Percentiles rank a stretch among this genome's conserved stretches.
phyloP scores from a whole-genome alignment of 2,329 filamentous ascomycete genomes.

The Magnaporthiopsis rhizophila region DNA sequence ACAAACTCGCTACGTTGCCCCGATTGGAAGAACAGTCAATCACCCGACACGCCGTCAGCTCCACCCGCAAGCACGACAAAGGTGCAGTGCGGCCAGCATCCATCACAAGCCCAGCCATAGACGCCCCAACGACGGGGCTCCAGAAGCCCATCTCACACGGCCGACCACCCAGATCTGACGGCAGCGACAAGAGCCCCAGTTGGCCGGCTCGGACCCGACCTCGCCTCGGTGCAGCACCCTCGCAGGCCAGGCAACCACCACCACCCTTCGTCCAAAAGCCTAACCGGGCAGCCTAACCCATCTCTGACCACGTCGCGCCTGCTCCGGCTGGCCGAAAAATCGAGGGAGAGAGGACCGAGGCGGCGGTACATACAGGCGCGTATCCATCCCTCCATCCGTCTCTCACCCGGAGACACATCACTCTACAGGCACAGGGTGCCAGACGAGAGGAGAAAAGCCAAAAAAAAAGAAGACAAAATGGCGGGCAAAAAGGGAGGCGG shows the following conservation, averaged over 20 bases:
- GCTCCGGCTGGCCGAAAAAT: background rate
- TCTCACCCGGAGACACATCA: background rate
- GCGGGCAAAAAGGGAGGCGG: conserved; percentile 55
- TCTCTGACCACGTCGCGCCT: background rate
- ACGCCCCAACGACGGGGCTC: background rate
- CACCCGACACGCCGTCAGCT: background rate
- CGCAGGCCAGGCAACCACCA: background rate
- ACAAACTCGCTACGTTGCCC: background rate
- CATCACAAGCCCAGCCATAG: background rate
- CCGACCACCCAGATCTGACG: background rate
- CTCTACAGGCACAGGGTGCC: background rate
- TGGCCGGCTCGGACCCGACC: background rate
- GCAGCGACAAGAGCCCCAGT: background rate
- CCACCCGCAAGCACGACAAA: background rate
- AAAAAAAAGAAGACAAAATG: conserved; percentile 38
- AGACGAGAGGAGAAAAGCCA: background rate
- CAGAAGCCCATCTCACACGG: background rate
- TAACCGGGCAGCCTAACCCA: background rate
- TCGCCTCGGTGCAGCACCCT: background rate
- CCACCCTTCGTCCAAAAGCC: background rate
- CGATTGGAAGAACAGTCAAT: background rate
- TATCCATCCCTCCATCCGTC: background rate
- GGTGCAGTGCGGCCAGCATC: background rate
- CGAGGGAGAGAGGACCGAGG: too few relatives aligned
- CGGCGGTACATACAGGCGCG: too few relatives aligned